These are phyloP conservation scores for Penicillium malachiteum DNA, from an alignment of 495 filamentous ascomycete species.

Conservation along the genomic window DNA sequence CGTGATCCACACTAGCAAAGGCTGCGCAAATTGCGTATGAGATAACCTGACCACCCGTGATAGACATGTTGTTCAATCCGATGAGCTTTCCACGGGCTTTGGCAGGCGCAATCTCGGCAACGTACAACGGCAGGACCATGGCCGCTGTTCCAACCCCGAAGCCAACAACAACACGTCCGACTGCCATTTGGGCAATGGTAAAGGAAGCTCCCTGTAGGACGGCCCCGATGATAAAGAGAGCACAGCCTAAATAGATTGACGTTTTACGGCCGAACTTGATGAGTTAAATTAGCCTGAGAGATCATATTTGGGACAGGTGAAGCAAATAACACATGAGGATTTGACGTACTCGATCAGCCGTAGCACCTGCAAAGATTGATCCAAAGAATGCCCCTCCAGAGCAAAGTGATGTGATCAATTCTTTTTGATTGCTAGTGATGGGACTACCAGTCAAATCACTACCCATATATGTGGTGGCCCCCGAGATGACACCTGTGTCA, in stretches of 20 bases:
- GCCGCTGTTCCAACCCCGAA: slow-evolving; percentile 57
- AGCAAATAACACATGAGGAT: no score
- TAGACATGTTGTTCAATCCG: slow-evolving; percentile 56
- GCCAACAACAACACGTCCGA: slow-evolving; percentile 52
- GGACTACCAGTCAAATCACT: slow-evolving; percentile 29
- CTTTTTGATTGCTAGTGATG: slow-evolving; percentile 39
- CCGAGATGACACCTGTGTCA: slow-evolving; percentile 51
- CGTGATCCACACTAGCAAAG: slow-evolving; percentile 46
- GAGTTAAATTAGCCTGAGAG: not conserved
- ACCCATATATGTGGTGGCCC: slow-evolving; percentile 43
- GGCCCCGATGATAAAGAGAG: slow-evolving; percentile 47
- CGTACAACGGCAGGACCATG: slow-evolving; percentile 47
- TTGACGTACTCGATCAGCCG: slow-evolving; percentile 39
- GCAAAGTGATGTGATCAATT: slow-evolving; percentile 47
- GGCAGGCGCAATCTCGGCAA: slow-evolving; percentile 50
- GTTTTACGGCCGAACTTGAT: slow-evolving; percentile 46
- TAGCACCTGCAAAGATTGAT: slow-evolving; percentile 49
- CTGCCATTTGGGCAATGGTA: slow-evolving; percentile 49
- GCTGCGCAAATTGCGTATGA: slow-evolving; percentile 53
- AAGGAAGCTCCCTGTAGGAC: slow-evolving; percentile 48
- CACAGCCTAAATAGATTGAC: slow-evolving; percentile 50
- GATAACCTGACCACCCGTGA: slow-evolving; percentile 55
- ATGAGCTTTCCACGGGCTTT: slow-evolving; percentile 55
- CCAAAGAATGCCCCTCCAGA: slow-evolving; percentile 53
- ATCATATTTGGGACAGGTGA: not conserved